These are phyloP conservation scores for Eutypa lata DNA, from an alignment of 2,329 filamentous ascomycete species.

Conservation along the genomic window DNA sequence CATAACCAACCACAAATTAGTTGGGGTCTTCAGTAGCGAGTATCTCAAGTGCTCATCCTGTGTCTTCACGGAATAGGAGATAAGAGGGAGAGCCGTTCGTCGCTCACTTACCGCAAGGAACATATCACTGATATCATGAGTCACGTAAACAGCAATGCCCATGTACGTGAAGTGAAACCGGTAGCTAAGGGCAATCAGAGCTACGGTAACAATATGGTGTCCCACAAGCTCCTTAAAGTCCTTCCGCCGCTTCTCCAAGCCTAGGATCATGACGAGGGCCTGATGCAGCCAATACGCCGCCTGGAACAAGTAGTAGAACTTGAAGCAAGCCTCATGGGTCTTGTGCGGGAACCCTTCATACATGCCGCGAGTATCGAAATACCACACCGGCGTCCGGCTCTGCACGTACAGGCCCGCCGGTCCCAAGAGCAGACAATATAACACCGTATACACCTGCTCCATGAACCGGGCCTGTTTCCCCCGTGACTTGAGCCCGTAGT, in stretches of 20 bases:
- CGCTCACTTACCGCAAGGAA: conserved; percentile 54
- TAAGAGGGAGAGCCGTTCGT: neutral
- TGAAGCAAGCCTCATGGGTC: conserved; percentile 63
- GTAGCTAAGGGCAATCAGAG: conserved; percentile 66
- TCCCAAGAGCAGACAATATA: conserved; percentile 67
- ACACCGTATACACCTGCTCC: conserved; percentile 72
- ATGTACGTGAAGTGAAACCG: conserved; percentile 76
- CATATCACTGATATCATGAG: conserved; percentile 72
- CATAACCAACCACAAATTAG: conserved; percentile 4
- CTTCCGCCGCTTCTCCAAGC: conserved; percentile 69
- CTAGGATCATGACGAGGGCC: conserved; percentile 64
- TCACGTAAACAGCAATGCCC: conserved; percentile 70
- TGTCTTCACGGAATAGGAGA: too few species aligned
- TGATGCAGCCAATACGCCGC: conserved; percentile 75
- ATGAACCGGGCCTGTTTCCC: conserved; percentile 69
- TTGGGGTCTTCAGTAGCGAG: too few species aligned
- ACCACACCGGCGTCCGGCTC: conserved; percentile 68
- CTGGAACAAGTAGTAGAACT: conserved; percentile 73
- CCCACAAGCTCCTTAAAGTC: conserved; percentile 72
- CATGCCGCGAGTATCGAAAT: conserved; percentile 70
- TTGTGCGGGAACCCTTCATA: conserved; percentile 69
- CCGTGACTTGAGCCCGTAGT: conserved; percentile 55
- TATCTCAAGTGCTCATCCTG: too few species aligned
- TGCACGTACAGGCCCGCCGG: conserved; percentile 70
- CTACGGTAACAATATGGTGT: conserved; percentile 69